phyloP scores from a whole-genome alignment of 129 eudicot genomes.

The Glebionis coronaria region DNA sequence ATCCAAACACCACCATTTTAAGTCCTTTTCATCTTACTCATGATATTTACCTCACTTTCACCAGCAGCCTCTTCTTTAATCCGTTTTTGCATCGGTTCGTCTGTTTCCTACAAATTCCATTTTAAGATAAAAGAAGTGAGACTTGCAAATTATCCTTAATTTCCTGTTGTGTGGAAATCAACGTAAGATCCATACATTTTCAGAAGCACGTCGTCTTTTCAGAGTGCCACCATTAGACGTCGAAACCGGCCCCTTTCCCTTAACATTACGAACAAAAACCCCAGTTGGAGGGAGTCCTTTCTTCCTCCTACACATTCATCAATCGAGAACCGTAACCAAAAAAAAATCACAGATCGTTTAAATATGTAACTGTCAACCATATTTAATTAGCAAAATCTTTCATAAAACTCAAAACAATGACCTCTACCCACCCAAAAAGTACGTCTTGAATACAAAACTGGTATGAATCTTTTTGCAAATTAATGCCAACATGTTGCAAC shows the following conservation, averaged over 20 bases:
- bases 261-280: conserved; percentile 41
- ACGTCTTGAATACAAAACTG: conserved; percentile 23
- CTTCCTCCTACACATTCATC: conserved; percentile 49
- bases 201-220: conserved; percentile 30
- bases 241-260: conserved; percentile 52
- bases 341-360: not conserved
- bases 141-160: not conserved
- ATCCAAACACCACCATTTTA: conserved; percentile 2
- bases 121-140: conserved; percentile 1
- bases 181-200: conserved; percentile 25
- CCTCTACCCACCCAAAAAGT: conserved; percentile 15
- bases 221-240: conserved; percentile 40
- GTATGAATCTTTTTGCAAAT: conserved; percentile 24
- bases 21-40: conserved; percentile 14
- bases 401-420: conserved; percentile 12
- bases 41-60: conserved; percentile 16
- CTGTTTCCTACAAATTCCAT: conserved; percentile 25
- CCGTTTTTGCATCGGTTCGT: conserved; percentile 22
- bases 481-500: conserved; percentile 12
- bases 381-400: conserved; percentile 13
- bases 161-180: not conserved
- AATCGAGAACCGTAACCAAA: not conserved
- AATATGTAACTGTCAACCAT: not conserved
- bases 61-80: conserved; percentile 24
- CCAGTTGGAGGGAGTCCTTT: conserved; percentile 59